Conservation (phyloP, 305 asterid genomes). For the Solanum aculeatissimum region DNA sequence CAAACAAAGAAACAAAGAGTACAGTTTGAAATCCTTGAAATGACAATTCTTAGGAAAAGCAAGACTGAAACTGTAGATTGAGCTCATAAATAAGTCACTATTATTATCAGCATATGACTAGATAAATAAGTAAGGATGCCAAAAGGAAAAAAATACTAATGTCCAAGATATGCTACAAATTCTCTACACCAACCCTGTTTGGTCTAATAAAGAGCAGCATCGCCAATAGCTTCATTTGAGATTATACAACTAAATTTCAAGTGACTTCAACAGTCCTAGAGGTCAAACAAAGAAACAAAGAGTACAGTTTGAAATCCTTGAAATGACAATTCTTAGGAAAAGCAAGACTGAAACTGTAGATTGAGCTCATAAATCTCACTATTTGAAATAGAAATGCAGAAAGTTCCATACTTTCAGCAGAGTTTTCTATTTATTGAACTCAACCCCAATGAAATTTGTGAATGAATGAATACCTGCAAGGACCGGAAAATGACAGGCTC, state of each 20-base stretch:
- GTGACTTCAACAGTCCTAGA: background rate
- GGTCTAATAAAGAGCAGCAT: background rate
- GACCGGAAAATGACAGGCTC: slow-evolving; percentile 94
- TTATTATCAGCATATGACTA: background rate
- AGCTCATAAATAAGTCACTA: background rate
- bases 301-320: background rate
- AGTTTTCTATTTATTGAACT: background rate
- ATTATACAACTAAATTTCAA: background rate
- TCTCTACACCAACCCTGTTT: background rate
- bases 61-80: background rate
- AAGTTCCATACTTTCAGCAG: background rate
- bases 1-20: background rate
- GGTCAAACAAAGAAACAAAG: background rate
- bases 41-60: background rate
- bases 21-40: background rate
- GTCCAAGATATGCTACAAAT: background rate
- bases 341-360: background rate
- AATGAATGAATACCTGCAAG: slow-evolving; percentile 52
- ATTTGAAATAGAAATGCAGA: background rate
- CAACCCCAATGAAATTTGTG: background rate
- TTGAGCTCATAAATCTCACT: background rate
- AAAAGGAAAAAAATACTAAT: background rate
- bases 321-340: background rate
- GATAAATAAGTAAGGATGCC: background rate
- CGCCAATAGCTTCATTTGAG: background rate